Percentiles rank a stretch among this genome's conserved stretches.
Conservation (phyloP, 1,284 basidiomycete species). For the Trichosporon ovoides region DNA sequence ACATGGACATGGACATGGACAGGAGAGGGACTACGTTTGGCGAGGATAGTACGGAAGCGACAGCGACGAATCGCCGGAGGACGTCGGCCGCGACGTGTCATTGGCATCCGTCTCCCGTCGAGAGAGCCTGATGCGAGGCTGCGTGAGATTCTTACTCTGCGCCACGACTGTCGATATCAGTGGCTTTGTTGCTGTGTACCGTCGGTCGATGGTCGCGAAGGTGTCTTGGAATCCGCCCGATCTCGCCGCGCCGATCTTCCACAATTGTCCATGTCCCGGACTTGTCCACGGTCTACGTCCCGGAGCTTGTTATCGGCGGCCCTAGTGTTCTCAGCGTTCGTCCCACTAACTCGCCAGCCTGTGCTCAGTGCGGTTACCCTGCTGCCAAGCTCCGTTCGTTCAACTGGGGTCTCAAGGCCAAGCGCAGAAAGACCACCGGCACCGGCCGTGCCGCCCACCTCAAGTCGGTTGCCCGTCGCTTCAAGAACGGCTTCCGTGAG, state of each 20-base stretch:
- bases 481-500: constrained; percentile 94
- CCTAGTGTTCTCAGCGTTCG: neutral
- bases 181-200: too few species aligned
- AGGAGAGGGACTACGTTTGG: neutral
- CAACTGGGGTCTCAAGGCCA: constrained; percentile 98
- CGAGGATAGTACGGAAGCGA: too few species aligned
- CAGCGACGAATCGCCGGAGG: too few species aligned
- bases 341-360: constrained; percentile 56
- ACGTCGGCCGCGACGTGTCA: too few species aligned
- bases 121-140: too few species aligned
- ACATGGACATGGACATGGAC: neutral
- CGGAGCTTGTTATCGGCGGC: neutral
- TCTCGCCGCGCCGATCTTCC: neutral
- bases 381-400: constrained; percentile 91
- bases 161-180: too few species aligned
- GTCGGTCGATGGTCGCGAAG: too few species aligned
- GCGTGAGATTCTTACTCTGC: too few species aligned
- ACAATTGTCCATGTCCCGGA: neutral
- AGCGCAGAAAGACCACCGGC: constrained; percentile 96
- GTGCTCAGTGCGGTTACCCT: constrained; percentile 94
- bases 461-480: constrained; percentile 81
- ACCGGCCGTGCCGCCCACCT: constrained; percentile 95
- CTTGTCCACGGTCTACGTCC: too few species aligned
- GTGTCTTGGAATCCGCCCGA: neutral
- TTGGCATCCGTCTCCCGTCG: too few species aligned